Evolutionary conservation across 306 rosid genomes (phyloP).

Genomic region (Comarum palustre): DNA sequence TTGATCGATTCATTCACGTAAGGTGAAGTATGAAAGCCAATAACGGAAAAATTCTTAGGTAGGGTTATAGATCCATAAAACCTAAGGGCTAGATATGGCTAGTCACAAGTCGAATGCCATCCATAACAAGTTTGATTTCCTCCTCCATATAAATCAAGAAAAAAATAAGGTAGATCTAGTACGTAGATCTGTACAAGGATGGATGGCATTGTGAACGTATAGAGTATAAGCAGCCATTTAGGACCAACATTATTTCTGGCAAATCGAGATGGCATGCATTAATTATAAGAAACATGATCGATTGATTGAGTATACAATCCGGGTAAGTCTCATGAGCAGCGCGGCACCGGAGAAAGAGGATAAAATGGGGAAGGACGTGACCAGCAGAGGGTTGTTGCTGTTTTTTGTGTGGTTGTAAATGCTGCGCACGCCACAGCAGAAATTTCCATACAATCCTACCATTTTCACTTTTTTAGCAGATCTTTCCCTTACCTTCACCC

Average conservation of each 20-base stretch:
- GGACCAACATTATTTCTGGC: not conserved
- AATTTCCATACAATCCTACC: not conserved
- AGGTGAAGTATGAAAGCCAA: not conserved
- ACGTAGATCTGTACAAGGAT: not conserved
- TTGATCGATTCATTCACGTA: not conserved
- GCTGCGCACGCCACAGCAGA: too few relatives aligned
- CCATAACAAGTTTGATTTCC: not conserved
- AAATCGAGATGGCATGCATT: not conserved
- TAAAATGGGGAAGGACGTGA: not conserved
- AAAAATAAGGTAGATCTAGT: too few relatives aligned
- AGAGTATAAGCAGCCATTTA: not conserved
- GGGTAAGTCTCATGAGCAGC: too few relatives aligned
- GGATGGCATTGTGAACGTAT: not conserved
- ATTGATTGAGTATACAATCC: not conserved
- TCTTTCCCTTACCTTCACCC: not conserved
- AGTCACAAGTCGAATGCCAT: not conserved
- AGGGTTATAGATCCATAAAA: too few relatives aligned
- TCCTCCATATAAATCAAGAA: not conserved
- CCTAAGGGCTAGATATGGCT: too few relatives aligned
- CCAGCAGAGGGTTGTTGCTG: not conserved
- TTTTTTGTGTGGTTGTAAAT: too few relatives aligned
- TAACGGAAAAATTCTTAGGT: too few relatives aligned
- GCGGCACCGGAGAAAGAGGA: too few relatives aligned
- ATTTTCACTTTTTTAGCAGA: not conserved
- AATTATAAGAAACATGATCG: slow-evolving; percentile 5